Evolutionary conservation across 257 asterid species (phyloP), one percentile per base, ranked within the genome.

Genomic region (Dorcoceras hygrometricum): DNA sequence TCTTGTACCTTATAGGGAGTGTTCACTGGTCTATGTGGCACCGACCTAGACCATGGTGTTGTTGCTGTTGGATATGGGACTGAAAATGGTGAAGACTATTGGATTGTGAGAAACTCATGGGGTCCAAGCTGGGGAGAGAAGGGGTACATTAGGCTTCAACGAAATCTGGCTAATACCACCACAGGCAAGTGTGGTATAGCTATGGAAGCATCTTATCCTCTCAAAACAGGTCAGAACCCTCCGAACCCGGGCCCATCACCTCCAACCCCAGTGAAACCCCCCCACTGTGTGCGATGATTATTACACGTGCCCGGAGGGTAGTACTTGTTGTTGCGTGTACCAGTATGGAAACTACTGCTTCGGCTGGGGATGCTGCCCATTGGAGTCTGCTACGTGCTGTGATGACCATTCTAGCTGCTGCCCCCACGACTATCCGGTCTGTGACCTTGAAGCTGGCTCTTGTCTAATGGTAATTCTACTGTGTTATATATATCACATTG

Each of bases 311-410:
- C 83, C 90, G 0, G 80, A 53, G 63, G 87, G 85, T 24, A 87
- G 76, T 72, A 92, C 96, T 6, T 92, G 97, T 79, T 92, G 98
- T 78, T 92, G 98, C 46, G 59, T 79, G 14, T 89, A 78, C 65
- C 69, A 74, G 74, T 87, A 74, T 25, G 88, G 86, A 8, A 65
- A 56, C 10, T 66, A 16, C 53, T 92, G 98, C 86, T 82, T 86
- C 3, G 89, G 78, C 18, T 92, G 96, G 96, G 98, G 97, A 50
- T 92, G 98, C 72, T 92, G 98, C 79, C 97, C 98, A 0, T 59
- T 83, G 31, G 96, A 84, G 76, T 75, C 93, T 28, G 98, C 98
- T 22, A 86, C 96, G 3, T 92, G 98, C 84, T 89, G 98, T 29
- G 90, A 84, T 6, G 98, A 92, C 75, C 78, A 83, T 55, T 75